phyloP scores from a whole-genome alignment of 2,329 filamentous ascomycete species.

The Calonectria fujianensis region DNA sequence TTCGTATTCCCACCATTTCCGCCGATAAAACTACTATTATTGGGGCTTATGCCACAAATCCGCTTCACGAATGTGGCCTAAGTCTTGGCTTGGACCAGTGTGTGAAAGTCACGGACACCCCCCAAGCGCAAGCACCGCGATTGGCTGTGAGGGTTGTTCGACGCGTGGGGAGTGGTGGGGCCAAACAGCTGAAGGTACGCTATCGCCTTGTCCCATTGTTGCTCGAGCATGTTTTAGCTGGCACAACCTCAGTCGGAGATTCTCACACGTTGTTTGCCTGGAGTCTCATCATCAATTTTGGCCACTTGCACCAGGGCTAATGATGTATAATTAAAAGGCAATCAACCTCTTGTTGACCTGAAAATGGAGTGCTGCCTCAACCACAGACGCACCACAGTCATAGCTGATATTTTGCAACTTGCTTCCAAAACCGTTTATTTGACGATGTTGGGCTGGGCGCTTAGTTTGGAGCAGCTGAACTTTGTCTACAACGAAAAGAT shows the following conservation, averaged over 20 bases:
- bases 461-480: not conserved
- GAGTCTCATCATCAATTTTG: not conserved
- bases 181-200: not conserved
- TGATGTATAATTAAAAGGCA: not conserved
- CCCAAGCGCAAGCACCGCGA: not conserved
- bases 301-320: not conserved
- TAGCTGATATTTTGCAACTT: not conserved
- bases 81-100: not conserved
- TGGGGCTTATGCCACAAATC: not conserved
- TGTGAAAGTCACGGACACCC: not conserved
- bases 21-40: not conserved
- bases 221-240: not conserved
- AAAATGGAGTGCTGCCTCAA: not conserved
- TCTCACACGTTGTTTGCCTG: not conserved
- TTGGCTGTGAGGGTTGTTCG: no score
- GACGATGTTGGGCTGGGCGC: not conserved
- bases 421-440: not conserved
- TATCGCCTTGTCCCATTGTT: not conserved
- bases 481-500: not conserved
- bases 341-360: constrained; percentile 9
- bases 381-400: not conserved
- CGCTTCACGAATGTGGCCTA: not conserved
- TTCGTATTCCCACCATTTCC: not conserved
- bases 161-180: not conserved
- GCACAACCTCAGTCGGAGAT: not conserved